These are phyloP conservation scores for Monosporozyma yasuniensis DNA, from an alignment of 805 yeast species.

Conservation along the genomic window DNA sequence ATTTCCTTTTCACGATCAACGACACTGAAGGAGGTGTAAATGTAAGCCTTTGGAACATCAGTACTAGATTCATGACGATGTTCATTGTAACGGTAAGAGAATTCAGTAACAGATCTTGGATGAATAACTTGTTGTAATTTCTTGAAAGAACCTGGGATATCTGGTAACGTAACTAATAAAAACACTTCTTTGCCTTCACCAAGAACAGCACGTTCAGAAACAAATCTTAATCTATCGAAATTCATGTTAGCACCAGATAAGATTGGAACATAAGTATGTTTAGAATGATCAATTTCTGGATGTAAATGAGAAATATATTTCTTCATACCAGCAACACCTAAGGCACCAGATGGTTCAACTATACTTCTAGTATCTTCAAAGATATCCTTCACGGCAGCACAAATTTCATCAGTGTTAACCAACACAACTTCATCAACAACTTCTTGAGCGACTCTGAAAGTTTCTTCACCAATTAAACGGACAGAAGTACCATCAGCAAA, in stretches of 20 bases:
- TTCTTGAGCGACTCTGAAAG: conserved; percentile 69
- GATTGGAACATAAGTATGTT: conserved; percentile 70
- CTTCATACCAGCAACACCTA: conserved; percentile 90
- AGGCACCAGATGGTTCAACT: conserved; percentile 95
- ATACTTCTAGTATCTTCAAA: conserved; percentile 92
- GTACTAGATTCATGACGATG: conserved; percentile 29
- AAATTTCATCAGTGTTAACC: conserved; percentile 86
- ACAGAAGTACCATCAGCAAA: conserved; percentile 99
- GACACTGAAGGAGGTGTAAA: conserved; percentile 83
- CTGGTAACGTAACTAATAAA: conserved; percentile 84
- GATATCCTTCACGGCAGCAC: conserved; percentile 94
- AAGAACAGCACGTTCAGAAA: conserved; percentile 93
- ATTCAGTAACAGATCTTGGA: conserved; percentile 91
- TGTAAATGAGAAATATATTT: conserved; percentile 55
- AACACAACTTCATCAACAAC: conserved; percentile 82
- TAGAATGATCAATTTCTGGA: conserved; percentile 62
- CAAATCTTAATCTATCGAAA: conserved; percentile 91
- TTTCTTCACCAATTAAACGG: conserved; percentile 78
- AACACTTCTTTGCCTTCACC: conserved; percentile 98
- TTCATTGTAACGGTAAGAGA: conserved; percentile 69
- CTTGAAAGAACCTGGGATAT: conserved; percentile 81
- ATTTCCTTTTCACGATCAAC: conserved; percentile 68
- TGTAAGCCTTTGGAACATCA: conserved; percentile 53
- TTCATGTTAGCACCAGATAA: conserved; percentile 97
- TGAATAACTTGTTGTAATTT: conserved; percentile 66